A percentile compares a stretch with the other conserved stretches of the same genome.
These are phyloP conservation scores for Pythium grandisporangium DNA, from an alignment of 352 stramenopile genomes.

Conservation along the genomic window DNA sequence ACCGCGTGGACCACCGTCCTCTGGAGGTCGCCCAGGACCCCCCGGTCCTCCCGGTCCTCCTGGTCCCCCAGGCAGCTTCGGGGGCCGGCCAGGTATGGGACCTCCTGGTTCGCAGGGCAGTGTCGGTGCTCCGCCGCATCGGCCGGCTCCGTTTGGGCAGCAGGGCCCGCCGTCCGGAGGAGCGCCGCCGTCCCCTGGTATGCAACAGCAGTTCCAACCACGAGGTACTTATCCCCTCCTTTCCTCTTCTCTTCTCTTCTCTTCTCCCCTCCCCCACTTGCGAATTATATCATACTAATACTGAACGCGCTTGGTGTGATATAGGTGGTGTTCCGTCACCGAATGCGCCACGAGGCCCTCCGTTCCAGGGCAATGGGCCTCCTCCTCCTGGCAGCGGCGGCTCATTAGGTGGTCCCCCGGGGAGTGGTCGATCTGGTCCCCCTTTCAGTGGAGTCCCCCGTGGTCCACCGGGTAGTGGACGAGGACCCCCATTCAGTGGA, in stretches of 20 bases:
- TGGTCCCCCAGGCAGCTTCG: conserved; percentile 14
- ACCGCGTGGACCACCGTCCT: conserved; percentile 7
- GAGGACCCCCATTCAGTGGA: conserved; percentile 2
- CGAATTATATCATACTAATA: background rate
- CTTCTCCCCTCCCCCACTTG: no score
- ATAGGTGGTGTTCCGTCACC: conserved; percentile 2
- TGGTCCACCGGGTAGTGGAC: background rate
- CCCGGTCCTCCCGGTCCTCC: conserved; percentile 6
- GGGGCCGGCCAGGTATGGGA: conserved; percentile 3
- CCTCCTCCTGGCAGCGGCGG: conserved; percentile 5
- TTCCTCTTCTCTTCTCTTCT: no score
- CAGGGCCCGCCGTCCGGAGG: conserved; percentile 21
- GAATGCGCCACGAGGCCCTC: conserved; percentile 14
- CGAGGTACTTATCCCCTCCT: conserved; percentile 7
- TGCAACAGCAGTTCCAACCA: conserved; percentile 31
- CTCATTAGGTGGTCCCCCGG: conserved; percentile 5
- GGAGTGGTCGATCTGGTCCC: conserved; percentile 10
- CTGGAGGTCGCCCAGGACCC: conserved; percentile 3
- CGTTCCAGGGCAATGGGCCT: conserved; percentile 13
- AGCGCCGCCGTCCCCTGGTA: conserved; percentile 17
- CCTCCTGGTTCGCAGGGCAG: conserved; percentile 13
- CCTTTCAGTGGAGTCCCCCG: conserved; percentile 12
- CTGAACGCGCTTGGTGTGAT: background rate
- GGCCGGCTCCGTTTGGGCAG: conserved; percentile 3
- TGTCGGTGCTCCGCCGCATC: conserved; percentile 1